Base-by-base conservation (phyloP, 108 stramenopile species). In the Phaeodactylum tricornutum region DNA sequence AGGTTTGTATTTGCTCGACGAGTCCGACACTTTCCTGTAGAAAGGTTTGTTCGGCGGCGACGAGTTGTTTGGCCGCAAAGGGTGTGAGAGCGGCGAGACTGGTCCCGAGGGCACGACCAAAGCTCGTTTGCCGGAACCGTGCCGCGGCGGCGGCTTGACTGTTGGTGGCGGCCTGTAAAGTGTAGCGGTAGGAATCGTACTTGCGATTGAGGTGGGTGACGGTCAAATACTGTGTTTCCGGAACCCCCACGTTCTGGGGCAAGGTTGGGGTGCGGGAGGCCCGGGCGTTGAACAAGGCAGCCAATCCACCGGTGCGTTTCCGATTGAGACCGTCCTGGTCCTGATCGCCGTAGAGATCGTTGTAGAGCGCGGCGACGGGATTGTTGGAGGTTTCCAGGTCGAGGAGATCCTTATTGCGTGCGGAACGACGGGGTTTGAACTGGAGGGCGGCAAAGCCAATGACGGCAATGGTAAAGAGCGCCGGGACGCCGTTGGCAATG, bases 141-240 rank as follows among this genome's bases (percentile, higher is more conserved):
- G 63, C 51, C 0, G 83, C 81, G 2, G 90, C 90, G 16, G 42
- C 29, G 2, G 85, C 82, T 52, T 80, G 82, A 44, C 69, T 71
- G 17, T 65, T 27, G 8, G 83, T 85, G 6, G 91, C 84, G 43
- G 66, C 57, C 16, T 62, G 64, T 41, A 93, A 37, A 36, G 62
- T 69, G 58, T 79, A 93, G 12, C 79, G 55, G 55, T 84, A 89
- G 14, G 75, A 74, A 37, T 77, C 74, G 49, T 68, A 78, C 29
- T 66, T 57, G 11, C 67, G 59, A 62, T 93, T 93, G 14, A 88
- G 29, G 34, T 81, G 67, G 40, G 69, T 79, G 2, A 92, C 62
- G 28, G 56, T 61, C 24, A 92, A 31, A 58, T 65, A 92, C 36
- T 82, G 47, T 15, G 32, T 34, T 19, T 47, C 38, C 25, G 87